Base-by-base conservation (phyloP, 345 rosid genomes). In the Mallotus nudiflorus region DNA sequence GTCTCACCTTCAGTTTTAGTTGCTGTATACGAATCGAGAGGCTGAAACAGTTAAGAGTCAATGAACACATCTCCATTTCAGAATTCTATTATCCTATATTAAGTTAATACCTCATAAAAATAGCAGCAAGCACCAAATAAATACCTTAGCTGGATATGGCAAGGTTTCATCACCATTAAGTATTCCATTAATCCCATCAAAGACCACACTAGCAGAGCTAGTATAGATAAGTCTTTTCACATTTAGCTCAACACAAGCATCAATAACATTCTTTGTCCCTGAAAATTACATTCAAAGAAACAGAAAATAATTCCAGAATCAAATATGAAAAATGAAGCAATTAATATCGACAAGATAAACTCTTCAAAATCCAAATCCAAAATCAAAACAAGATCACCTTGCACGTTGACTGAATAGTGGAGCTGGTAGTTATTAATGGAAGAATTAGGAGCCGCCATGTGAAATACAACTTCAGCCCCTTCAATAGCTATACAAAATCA, bases 371-470 rank as follows among this genome's bases (percentile, higher is more conserved):
- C 18, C 22, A 73, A 61, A 7, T 24, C 20, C 11, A 57, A 64
- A 28, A 27, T 3, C 18, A 18, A 73, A 61, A 7, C 24, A 16
- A 49, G 22, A 31, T 39, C 66, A 91, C 98, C 98, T 85, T 82
- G 83, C 60, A 95, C 97, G 72, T 92, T 95, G 71, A 95, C 99
- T 11, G 97, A 89, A 75, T 86, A 78, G 22, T 95, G 99, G 70
- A 95, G 97, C 84, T 85, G 80, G 67, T 76, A 72, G 72, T 75
- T 82, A 53, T 95, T 95, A 67, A 92, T 84, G 3, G 97, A 90
- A 13, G 99, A 95, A 87, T 92, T 82, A 6, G 99, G 99, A 59
- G 99, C 97, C 42, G 99, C 99, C 97, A 88, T 90, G 73, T 95
- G 99, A 81, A 87, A 92, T 6, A 95, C 93, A 9, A 86, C 97